These are phyloP conservation scores for Plasmodium chabaudi DNA, from an alignment of 169 alveolate species.

Conservation along the genomic window DNA sequence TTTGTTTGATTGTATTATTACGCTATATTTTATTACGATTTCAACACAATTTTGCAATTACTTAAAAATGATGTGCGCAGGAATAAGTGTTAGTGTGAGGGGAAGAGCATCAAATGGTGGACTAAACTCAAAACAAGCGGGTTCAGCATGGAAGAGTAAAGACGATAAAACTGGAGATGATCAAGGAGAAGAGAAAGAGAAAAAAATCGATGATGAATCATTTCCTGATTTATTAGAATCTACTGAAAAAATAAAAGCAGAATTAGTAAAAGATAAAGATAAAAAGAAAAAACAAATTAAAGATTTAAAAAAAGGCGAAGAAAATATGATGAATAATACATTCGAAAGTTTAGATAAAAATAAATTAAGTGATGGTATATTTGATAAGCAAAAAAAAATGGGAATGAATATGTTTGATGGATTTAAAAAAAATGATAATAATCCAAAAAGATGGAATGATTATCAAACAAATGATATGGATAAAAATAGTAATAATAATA, in stretches of 20 bases:
- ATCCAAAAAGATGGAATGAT: conserved; percentile 32
- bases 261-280: conserved; percentile 54
- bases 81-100: conserved; percentile 67
- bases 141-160: conserved; percentile 68
- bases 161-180: conserved; percentile 35
- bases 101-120: conserved; percentile 69
- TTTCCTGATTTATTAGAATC: conserved; percentile 72
- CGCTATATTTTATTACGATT: neutral
- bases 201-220: conserved; percentile 69
- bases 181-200: conserved; percentile 63
- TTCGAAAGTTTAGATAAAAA: neutral
- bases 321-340: conserved; percentile 11
- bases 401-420: conserved; percentile 55
- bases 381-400: conserved; percentile 42
- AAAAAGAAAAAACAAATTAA: conserved; percentile 55
- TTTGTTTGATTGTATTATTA: neutral
- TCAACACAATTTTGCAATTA: neutral
- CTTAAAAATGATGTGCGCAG: neutral
- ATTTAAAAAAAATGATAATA: conserved; percentile 34
- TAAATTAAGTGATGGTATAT: neutral
- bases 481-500: neutral
- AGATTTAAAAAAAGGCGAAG: conserved; percentile 56
- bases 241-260: conserved; percentile 73
- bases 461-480: conserved; percentile 23
- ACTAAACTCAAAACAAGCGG: conserved; percentile 36